Base-by-base conservation (phyloP, 225 moss, liverwort and hornwort species). In the Asterella californica region DNA sequence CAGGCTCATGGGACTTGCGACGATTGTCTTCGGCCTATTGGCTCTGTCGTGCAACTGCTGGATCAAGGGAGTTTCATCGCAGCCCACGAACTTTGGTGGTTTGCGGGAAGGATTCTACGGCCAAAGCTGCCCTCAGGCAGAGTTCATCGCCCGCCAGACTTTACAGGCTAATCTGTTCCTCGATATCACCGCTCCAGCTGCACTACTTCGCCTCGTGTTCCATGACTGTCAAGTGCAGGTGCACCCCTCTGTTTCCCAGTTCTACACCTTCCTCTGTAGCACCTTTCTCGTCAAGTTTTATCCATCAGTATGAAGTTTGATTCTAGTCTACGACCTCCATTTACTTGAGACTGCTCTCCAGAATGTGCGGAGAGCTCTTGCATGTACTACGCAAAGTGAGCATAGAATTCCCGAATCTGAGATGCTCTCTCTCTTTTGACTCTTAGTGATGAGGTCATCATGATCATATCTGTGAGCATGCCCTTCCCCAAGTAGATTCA, bases 161-260 rank as follows among this genome's bases (percentile, higher is more conserved):
- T 77, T 91, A 10, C 70, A 67, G 36, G 37, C 77, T 25, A 79
- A 66, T 75, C 37, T 86, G 77, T 81, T 80, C 17, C 69, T 79
- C 21, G 90, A 91, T 74, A 79, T 87, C 33, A 90, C 85, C 42
- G 88, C 91, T 71, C 88, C 90, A 36, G 92, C 94, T 64, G 90
- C 94, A 15, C 88, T 96, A 82, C 87, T 96, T 42, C 92, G 94
- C 10, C 83, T 94, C 10, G 86, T 86, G 22, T 96, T 96, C 57
- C 96, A 96, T 50, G 96, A 96, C 83, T 96, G 96, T 57, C 92
- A 91, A 91, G 96, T 96, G 22, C 91, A 93, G 74, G 89, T 87
- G 30, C 14, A 67, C 69, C 33, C 11, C 32, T 49, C 33, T 15
- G 27, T 30, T 52, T 66, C 65, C 27, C 25, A 21, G 22, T 1